Evolutionary conservation across 1,284 basidiomycete species (phyloP).

Genomic region (Porogramme epimiltina): DNA sequence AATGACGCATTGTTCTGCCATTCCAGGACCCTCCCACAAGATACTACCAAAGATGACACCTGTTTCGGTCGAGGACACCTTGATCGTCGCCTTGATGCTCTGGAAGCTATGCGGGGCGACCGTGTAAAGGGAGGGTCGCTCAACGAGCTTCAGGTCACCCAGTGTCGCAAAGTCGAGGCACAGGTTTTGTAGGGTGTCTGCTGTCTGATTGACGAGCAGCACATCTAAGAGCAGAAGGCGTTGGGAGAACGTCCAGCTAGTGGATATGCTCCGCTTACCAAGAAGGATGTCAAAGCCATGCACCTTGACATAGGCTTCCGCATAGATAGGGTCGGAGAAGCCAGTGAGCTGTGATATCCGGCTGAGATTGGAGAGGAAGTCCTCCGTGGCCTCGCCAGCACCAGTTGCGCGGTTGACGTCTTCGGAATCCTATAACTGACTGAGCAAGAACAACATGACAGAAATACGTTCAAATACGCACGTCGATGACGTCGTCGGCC

Average conservation of each 20-base stretch:
- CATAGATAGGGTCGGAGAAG: constrained; percentile 98
- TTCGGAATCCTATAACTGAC: constrained; percentile 79
- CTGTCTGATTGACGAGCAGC: constrained; percentile 95
- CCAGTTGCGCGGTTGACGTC: constrained; percentile 94
- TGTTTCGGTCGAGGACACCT: constrained; percentile 96
- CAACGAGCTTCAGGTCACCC: constrained; percentile 96
- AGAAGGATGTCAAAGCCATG: constrained; percentile 98
- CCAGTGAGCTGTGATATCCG: constrained; percentile 96
- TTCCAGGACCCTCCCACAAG: constrained; percentile 91
- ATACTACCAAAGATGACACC: constrained; percentile 99
- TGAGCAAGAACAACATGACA: constrained; percentile 9
- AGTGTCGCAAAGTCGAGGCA: constrained; percentile 98
- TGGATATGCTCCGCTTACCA: constrained; percentile 42
- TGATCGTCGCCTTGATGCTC: constrained; percentile 98
- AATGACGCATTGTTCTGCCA: constrained; percentile 88
- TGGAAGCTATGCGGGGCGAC: constrained; percentile 97
- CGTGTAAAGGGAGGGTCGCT: constrained; percentile 91
- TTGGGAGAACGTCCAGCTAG: too few species aligned
- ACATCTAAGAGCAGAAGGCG: constrained; percentile 61
- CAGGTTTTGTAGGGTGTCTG: constrained; percentile 94
- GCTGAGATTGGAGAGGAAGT: constrained; percentile 96
- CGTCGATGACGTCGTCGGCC: constrained; percentile 80
- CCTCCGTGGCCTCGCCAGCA: constrained; percentile 81
- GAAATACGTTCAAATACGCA: constrained; percentile 39
- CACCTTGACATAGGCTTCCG: constrained; percentile 97